Evolutionary conservation across 176 grass and related monocot species (phyloP).

Genomic region (Zoysia japonica): DNA sequence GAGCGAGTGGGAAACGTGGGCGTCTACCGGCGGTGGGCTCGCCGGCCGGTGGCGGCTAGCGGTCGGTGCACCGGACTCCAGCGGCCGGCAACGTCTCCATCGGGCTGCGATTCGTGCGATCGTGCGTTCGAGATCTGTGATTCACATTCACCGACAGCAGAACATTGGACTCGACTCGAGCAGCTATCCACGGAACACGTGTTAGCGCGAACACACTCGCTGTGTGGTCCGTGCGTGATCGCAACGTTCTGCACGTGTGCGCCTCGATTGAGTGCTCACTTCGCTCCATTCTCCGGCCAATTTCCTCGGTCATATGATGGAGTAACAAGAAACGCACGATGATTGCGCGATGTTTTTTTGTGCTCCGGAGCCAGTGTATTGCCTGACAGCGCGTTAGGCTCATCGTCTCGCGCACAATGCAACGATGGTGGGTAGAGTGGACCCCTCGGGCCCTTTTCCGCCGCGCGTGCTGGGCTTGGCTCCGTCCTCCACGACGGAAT

Average conservation of each 20-base stretch:
- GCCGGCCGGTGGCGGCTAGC: not conserved
- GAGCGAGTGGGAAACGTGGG: constrained; percentile 17
- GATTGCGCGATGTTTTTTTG: not conserved
- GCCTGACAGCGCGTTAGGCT: too few relatives aligned
- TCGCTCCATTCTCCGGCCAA: not conserved
- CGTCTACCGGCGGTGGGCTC: not conserved
- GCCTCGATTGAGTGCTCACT: not conserved
- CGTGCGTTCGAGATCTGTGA: too few relatives aligned
- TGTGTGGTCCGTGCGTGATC: not conserved
- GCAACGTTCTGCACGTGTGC: not conserved
- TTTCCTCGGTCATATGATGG: not conserved
- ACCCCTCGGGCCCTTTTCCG: not conserved
- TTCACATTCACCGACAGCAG: too few relatives aligned
- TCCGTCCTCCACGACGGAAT: not conserved
- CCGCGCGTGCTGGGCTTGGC: not conserved
- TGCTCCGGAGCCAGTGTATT: not conserved
- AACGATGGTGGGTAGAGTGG: not conserved
- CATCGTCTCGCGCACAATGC: not conserved
- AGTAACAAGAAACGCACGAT: not conserved
- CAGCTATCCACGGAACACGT: not conserved
- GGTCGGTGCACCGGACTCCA: not conserved
- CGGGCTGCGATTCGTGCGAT: too few relatives aligned
- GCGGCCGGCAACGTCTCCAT: too few relatives aligned
- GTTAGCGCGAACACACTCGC: not conserved
- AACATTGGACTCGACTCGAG: not conserved